Evolutionary conservation across 768 basidiomycete species (phyloP).

Genomic region (Cytidiella melzeri): DNA sequence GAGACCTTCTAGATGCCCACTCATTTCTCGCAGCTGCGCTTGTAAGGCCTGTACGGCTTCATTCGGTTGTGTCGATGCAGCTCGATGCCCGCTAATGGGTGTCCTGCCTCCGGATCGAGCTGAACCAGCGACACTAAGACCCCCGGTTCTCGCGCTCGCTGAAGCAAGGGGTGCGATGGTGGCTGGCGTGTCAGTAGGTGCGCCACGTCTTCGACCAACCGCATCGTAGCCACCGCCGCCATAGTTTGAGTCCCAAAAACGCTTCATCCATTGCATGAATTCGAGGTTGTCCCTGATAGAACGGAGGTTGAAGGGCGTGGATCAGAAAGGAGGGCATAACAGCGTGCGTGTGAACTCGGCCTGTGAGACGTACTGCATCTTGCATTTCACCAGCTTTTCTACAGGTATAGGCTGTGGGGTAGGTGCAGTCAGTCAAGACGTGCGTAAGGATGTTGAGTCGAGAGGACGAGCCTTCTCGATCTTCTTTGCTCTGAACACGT

Average conservation of each 20-base stretch:
- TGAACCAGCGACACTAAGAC: conserved; percentile 25
- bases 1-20: conserved; percentile 75
- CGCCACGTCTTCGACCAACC: conserved; percentile 73
- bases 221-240: conserved; percentile 86
- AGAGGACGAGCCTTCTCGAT: conserved; percentile 78
- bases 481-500: conserved; percentile 83
- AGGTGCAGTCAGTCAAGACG: not conserved
- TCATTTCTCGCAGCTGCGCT: conserved; percentile 76
- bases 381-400: conserved; percentile 94
- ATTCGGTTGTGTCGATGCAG: conserved; percentile 59
- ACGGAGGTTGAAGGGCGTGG: conserved; percentile 3
- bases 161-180: conserved; percentile 67
- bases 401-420: conserved; percentile 81
- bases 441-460: not conserved
- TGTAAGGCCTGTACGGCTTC: conserved; percentile 67
- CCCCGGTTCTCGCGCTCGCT: conserved; percentile 27
- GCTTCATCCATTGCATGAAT: conserved; percentile 95
- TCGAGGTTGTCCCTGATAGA: conserved; percentile 86
- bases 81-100: conserved; percentile 62
- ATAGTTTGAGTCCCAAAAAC: conserved; percentile 92
- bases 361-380: conserved; percentile 81
- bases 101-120: conserved; percentile 63
- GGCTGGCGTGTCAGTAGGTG: conserved; percentile 67
- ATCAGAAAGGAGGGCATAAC: not conserved
- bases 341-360: not conserved